Base-by-base conservation (phyloP, 805 yeast genomes). In the Pichia californica region DNA sequence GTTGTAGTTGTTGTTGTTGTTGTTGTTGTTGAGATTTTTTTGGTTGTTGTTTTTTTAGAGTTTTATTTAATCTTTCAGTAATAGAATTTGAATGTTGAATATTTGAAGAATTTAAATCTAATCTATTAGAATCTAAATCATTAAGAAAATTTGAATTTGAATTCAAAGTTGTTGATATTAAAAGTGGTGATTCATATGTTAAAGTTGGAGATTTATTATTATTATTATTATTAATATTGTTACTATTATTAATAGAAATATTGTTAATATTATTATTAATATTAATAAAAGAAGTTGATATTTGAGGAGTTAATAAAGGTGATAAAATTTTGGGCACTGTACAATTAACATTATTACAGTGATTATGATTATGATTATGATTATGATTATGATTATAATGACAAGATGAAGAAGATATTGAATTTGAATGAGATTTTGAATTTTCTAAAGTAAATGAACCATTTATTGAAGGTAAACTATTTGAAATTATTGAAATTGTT, bases 171-270 rank as follows among this genome's bases (percentile, higher is more conserved):
- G 56, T 38, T 19, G 57, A 40, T 16, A 62, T 47, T 49, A 62
- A 49, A 21, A 65, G 65, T 4, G 66, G 65, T 4, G 64, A 58
- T 36, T 60, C 64, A 31, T 61, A 60, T 18, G 63, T 54, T 19
- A 61, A 32, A 15, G 43, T 52, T 13, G 62, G 64, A 2, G 63
- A 58, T 31, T 52, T 54, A 8, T 54, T 23, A 23, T 9, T 23
- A 7, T 7, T 7, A 23, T 23, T 23, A 23, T 9, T 1, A 23
- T 23, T 23, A 23, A 2, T 3, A 23, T 23, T 23, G 9, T 23
- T 23, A 23, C 9, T 21, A 21, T 6, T 21, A 21, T 21, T 23
- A 23, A 7, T 23, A 23, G 9, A 33, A 16, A 53, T 47, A 23
- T 23, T 23, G 9, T 23, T 21, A 21, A 21, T 21, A 21, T 21